phyloP scores from a whole-genome alignment of 1,284 basidiomycete genomes.

The Papiliotrema nemorosa region DNA sequence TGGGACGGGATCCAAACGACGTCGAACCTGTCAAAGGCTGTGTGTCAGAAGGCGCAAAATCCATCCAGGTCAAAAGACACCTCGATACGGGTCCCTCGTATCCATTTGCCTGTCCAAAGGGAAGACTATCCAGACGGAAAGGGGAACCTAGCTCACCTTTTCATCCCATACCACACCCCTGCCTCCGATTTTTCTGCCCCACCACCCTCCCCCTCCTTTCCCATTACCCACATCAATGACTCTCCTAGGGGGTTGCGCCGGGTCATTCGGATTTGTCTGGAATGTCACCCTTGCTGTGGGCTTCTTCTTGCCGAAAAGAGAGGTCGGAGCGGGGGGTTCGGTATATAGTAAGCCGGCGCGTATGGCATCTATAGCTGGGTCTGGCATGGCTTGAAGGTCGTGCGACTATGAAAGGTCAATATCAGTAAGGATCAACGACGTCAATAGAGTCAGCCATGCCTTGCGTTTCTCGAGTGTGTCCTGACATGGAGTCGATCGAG shows the following conservation, averaged over 20 bases:
- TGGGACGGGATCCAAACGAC: neutral
- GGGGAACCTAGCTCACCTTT: neutral
- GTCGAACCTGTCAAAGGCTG: neutral
- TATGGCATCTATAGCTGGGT: conserved; percentile 12
- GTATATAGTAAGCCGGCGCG: conserved; percentile 12
- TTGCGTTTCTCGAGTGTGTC: too few relatives aligned
- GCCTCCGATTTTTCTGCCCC: neutral
- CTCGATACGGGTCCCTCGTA: too few relatives aligned
- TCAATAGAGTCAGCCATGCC: too few relatives aligned
- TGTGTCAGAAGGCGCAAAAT: too few relatives aligned
- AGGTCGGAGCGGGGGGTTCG: conserved; percentile 8
- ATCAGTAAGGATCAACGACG: neutral
- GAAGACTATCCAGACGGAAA: too few relatives aligned
- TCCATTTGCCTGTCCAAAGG: too few relatives aligned
- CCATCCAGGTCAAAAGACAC: too few relatives aligned
- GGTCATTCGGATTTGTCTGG: conserved; percentile 3
- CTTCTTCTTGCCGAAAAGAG: neutral
- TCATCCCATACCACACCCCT: conserved; percentile 1
- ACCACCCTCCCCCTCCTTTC: neutral
- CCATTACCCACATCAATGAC: conserved; percentile 9
- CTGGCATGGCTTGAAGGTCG: conserved; percentile 6
- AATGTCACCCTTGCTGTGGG: neutral
- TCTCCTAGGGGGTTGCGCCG: conserved; percentile 3
- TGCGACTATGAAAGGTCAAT: neutral
- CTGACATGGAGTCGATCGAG: too few relatives aligned